A percentile compares a stretch with the other conserved stretches of the same genome.
These are phyloP conservation scores for Hypholoma fasciculare DNA, from an alignment of 768 basidiomycete species.

Conservation along the genomic window DNA sequence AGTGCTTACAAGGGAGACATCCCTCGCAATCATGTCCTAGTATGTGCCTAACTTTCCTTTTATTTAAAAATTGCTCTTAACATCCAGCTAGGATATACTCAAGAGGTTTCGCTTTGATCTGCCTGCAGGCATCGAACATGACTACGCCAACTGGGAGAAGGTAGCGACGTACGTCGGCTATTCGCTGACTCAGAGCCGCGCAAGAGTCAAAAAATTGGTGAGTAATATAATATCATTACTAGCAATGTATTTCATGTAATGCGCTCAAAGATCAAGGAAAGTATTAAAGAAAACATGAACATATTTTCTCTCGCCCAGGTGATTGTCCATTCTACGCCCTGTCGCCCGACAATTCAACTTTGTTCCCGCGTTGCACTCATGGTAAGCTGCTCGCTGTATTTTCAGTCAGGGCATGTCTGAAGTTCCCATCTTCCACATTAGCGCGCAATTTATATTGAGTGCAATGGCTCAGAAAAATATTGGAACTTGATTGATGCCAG, in stretches of 20 bases:
- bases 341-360: conserved; percentile 10
- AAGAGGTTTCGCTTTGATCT: conserved; percentile 8
- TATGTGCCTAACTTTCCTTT: not conserved
- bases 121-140: conserved; percentile 11
- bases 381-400: not conserved
- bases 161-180: conserved; percentile 1
- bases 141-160: conserved; percentile 10
- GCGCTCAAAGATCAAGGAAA: conserved; percentile 2
- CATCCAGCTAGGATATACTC: not conserved
- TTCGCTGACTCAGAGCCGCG: conserved; percentile 11
- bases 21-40: conserved; percentile 16
- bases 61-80: no score
- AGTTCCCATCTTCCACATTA: not conserved
- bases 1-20: conserved; percentile 16
- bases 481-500: no score
- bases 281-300: not conserved
- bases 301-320: conserved; percentile 7
- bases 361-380: conserved; percentile 12
- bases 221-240: not conserved
- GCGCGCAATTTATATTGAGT: not conserved
- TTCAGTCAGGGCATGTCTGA: no score
- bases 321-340: conserved; percentile 7
- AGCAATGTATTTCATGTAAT: not conserved
- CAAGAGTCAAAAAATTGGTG: conserved; percentile 11
- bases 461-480: not conserved